Conservation (phyloP, 2,329 filamentous ascomycete species). For the Fusarium siculi region DNA sequence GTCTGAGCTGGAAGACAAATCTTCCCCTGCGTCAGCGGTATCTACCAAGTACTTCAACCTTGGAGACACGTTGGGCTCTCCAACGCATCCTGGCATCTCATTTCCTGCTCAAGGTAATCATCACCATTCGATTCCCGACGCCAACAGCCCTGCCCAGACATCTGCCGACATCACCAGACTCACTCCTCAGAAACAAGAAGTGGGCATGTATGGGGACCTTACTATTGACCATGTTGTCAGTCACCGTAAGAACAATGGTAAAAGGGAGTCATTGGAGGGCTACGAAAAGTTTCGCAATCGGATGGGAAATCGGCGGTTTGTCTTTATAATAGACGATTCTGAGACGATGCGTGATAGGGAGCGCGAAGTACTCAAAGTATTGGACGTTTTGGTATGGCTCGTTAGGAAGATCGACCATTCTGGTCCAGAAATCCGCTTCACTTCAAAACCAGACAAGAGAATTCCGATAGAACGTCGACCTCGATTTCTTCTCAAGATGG, state of each 20-base stretch:
- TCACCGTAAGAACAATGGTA: not conserved
- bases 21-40: not conserved
- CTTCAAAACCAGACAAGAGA: not conserved
- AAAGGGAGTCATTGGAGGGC: not conserved
- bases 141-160: not conserved
- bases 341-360: not conserved
- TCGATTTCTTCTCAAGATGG: not conserved
- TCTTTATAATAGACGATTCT: slow-evolving; percentile 31
- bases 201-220: not conserved
- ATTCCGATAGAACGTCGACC: not conserved
- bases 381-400: slow-evolving; percentile 7
- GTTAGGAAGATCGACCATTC: slow-evolving; percentile 1
- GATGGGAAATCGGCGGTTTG: slow-evolving; percentile 6
- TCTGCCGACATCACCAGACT: not conserved
- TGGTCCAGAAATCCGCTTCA: slow-evolving; percentile 15
- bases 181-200: not conserved
- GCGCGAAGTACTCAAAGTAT: not conserved
- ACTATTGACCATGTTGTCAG: not conserved
- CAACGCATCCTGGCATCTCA: not conserved
- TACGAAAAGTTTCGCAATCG: not conserved
- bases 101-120: not conserved
- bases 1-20: not conserved
- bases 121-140: not conserved
- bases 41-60: not conserved
- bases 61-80: not conserved